A percentile compares a stretch with the other conserved stretches of the same genome.
These are phyloP conservation scores for Monilinia fructigena DNA, from an alignment of 2,329 filamentous ascomycete genomes.

Conservation along the genomic window DNA sequence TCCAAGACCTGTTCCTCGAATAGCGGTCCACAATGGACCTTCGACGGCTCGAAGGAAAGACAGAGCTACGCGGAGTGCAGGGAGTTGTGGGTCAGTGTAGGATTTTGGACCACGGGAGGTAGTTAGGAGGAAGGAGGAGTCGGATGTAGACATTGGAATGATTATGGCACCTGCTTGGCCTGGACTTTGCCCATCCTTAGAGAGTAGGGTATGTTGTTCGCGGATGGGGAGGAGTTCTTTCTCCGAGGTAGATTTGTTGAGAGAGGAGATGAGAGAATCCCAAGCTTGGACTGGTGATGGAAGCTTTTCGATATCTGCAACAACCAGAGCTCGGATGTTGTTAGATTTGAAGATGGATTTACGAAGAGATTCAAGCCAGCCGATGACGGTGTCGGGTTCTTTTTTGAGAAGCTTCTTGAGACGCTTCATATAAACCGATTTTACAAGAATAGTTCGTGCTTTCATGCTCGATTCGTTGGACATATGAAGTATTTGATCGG, in stretches of 20 bases:
- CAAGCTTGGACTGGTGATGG: conserved; percentile 75
- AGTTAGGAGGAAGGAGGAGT: conserved; percentile 84
- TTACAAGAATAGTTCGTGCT: conserved; percentile 79
- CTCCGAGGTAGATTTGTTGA: conserved; percentile 46
- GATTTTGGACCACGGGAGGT: conserved; percentile 72
- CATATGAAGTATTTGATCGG: conserved; percentile 77
- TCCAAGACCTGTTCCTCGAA: conserved; percentile 88
- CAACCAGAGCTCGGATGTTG: conserved; percentile 83
- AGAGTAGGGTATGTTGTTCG: conserved; percentile 69
- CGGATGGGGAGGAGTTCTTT: conserved; percentile 66
- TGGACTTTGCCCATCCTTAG: conserved; percentile 68
- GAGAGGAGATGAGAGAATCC: conserved; percentile 54
- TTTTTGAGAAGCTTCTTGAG: conserved; percentile 76
- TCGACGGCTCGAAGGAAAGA: conserved; percentile 92
- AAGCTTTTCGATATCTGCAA: conserved; percentile 75
- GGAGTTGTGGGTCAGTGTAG: conserved; percentile 73
- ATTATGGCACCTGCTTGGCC: conserved; percentile 74
- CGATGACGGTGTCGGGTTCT: conserved; percentile 73
- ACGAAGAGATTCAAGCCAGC: conserved; percentile 75
- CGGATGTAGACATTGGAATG: conserved; percentile 86
- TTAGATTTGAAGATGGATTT: conserved; percentile 74
- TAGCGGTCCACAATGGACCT: conserved; percentile 89
- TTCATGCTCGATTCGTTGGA: conserved; percentile 73
- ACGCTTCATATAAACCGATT: conserved; percentile 81
- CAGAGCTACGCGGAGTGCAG: conserved; percentile 81